Base-by-base conservation (phyloP, 352 stramenopile genomes). In the Hyaloperonospora arabidopsidis region DNA sequence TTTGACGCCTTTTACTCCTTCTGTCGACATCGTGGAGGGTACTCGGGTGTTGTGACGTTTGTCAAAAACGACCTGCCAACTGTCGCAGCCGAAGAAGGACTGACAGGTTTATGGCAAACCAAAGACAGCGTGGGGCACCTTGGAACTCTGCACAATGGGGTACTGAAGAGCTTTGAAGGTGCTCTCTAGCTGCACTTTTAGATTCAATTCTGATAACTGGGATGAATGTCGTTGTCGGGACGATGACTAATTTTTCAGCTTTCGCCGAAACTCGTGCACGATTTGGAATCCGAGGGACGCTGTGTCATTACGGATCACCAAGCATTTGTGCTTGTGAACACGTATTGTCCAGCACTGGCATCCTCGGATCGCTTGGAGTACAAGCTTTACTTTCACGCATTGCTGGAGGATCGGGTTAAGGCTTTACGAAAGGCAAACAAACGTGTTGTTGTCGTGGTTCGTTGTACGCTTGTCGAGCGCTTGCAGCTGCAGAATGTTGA, bases 271-370 rank as follows among this genome's bases (percentile, higher is more conserved):
- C 17, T 79, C 13, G 53, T 89, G 61, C 77, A 56, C 10, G 67
- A 87, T 17, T 55, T 92, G 39, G 82, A 92, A 39, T 68, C 71
- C 17, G 87, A 96, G 65, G 87, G 87, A 3, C 76, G 87, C 1
- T 86, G 85, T 50, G 62, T 96, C 17, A 84, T 95, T 49, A 96
- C 86, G 5, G 84, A 95, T 54, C 86, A 96, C 56, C 55, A 74
- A 44, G 62, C 80, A n/a, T 96, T 95, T 61, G 76, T 96, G 29
- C 66, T 96, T 14, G 45, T 96, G 34, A 96, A 96, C 60, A 77
- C 89, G 17, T 96, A 96, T 61, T 94, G 84, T 28, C 86, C 86
- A 23, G 84, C 86, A 6, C 61, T 85, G 18, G 67, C 71, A 23
- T 87, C 76, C 23, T 44, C 49, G 18, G 83, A 93, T 50, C 79